A percentile compares a stretch with the other conserved stretches of the same genome.
These are phyloP conservation scores for Agaricales sp. DNA, from an alignment of 1,284 basidiomycete species.

Conservation along the genomic window DNA sequence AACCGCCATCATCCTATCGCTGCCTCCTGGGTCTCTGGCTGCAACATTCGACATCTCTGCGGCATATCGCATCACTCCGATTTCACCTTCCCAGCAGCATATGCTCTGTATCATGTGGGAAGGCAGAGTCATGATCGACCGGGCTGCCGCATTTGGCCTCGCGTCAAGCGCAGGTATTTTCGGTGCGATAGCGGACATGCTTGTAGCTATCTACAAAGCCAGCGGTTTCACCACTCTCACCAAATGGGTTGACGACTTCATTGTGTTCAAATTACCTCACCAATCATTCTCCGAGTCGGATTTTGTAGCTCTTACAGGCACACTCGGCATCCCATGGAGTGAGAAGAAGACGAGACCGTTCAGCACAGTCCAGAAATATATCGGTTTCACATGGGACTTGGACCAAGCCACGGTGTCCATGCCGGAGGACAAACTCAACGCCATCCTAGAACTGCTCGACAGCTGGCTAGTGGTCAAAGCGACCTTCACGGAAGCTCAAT, in stretches of 20 bases:
- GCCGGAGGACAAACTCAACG: constrained; percentile 18
- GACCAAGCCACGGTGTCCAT: constrained; percentile 15
- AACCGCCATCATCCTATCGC: no score
- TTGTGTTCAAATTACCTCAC: constrained; percentile 19
- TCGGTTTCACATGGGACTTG: constrained; percentile 29
- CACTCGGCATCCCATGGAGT: constrained; percentile 24
- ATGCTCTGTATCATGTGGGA: constrained; percentile 19
- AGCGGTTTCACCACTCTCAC: constrained; percentile 14
- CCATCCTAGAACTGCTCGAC: constrained; percentile 8
- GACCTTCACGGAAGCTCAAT: no score
- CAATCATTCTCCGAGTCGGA: constrained; percentile 18
- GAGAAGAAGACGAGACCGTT: constrained; percentile 17
- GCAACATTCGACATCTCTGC: constrained; percentile 27
- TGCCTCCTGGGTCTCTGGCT: no score
- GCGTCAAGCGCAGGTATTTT: constrained; percentile 26
- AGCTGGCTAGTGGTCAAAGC: constrained; percentile 14
- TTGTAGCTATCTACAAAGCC: constrained; percentile 20
- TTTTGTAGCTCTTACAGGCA: constrained; percentile 19
- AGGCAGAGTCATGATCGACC: constrained; percentile 21
- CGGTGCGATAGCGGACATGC: constrained; percentile 25
- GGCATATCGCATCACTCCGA: constrained; percentile 25
- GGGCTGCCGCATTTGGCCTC: constrained; percentile 22
- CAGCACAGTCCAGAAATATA: constrained; percentile 17
- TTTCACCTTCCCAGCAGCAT: constrained; percentile 22
- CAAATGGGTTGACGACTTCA: constrained; percentile 35